These are phyloP conservation scores for Penicillium verrucosum DNA, from an alignment of 2,329 filamentous ascomycete species.

Conservation along the genomic window DNA sequence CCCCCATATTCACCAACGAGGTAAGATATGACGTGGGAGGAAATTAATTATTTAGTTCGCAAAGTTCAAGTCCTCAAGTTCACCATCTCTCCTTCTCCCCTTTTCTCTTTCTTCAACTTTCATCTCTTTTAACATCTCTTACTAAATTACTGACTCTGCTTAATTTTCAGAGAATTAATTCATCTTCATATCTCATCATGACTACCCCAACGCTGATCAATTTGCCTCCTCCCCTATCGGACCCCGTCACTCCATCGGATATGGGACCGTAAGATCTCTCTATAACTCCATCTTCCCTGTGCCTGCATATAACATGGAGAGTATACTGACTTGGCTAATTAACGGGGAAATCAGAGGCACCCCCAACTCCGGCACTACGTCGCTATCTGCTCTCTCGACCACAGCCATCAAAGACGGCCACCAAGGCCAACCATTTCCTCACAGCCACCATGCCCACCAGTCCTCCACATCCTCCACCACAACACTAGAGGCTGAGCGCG, in stretches of 20 bases:
- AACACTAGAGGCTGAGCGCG: conserved; percentile 85
- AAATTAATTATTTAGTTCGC: conserved; percentile 1
- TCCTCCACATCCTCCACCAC: conserved; percentile 61
- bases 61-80: not conserved
- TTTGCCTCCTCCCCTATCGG: conserved; percentile 75
- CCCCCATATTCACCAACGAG: fast-evolving
- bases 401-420: conserved; percentile 97
- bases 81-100: not conserved
- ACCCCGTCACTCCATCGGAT: conserved; percentile 82
- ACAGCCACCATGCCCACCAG: conserved; percentile 52
- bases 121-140: not conserved
- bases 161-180: not conserved
- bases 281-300: conserved; percentile 5
- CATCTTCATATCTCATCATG: conserved; percentile 20
- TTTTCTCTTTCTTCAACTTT: not conserved
- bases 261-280: conserved; percentile 67
- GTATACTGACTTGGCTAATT: conserved; percentile 19
- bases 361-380: conserved; percentile 87
- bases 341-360: conserved; percentile 63
- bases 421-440: conserved; percentile 70
- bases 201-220: conserved; percentile 71
- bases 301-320: conserved; percentile 1
- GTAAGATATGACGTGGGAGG: conserved; percentile 1
- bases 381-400: conserved; percentile 85
- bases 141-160: not conserved